A percentile compares a stretch with the other conserved stretches of the same genome.
These are phyloP conservation scores for Tylopilus sp. DNA, from an alignment of 1,284 basidiomycete genomes.

Conservation along the genomic window DNA sequence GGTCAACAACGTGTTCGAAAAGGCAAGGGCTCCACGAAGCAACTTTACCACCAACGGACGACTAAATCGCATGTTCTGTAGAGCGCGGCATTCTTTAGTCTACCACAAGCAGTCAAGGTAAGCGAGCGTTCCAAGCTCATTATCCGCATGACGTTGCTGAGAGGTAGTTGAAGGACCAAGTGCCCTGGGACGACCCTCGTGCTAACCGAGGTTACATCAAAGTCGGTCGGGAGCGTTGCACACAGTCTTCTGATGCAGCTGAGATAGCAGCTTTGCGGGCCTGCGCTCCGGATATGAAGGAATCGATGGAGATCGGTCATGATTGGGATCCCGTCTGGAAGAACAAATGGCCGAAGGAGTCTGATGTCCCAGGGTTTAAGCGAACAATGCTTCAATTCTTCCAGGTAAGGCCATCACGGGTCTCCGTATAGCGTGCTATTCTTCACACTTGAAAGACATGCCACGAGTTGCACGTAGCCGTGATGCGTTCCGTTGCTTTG, in stretches of 20 bases:
- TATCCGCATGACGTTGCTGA: not conserved
- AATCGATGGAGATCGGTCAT: constrained; percentile 81
- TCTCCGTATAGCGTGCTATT: not conserved
- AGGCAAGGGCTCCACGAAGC: constrained; percentile 40
- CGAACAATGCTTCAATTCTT: constrained; percentile 71
- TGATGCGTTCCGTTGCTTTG: constrained; percentile 80
- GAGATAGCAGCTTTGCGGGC: constrained; percentile 72
- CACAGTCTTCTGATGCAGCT: constrained; percentile 63
- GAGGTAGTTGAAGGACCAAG: constrained; percentile 40
- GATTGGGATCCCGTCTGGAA: constrained; percentile 73
- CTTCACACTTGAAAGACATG: constrained; percentile 47
- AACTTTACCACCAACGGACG: not conserved
- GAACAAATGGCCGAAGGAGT: constrained; percentile 75
- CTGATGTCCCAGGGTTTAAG: constrained; percentile 63
- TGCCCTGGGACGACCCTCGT: constrained; percentile 78
- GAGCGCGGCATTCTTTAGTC: constrained; percentile 71
- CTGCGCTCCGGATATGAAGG: constrained; percentile 76
- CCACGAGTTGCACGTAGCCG: constrained; percentile 66
- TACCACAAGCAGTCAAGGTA: constrained; percentile 64
- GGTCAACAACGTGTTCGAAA: constrained; percentile 56
- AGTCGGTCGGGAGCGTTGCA: constrained; percentile 77
- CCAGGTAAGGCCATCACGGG: constrained; percentile 39
- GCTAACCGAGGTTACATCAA: constrained; percentile 81
- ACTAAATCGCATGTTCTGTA: constrained; percentile 26
- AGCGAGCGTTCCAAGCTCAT: constrained; percentile 6